These are phyloP conservation scores for Globisporangium lucens DNA, from an alignment of 352 stramenopile species.

Conservation along the genomic window DNA sequence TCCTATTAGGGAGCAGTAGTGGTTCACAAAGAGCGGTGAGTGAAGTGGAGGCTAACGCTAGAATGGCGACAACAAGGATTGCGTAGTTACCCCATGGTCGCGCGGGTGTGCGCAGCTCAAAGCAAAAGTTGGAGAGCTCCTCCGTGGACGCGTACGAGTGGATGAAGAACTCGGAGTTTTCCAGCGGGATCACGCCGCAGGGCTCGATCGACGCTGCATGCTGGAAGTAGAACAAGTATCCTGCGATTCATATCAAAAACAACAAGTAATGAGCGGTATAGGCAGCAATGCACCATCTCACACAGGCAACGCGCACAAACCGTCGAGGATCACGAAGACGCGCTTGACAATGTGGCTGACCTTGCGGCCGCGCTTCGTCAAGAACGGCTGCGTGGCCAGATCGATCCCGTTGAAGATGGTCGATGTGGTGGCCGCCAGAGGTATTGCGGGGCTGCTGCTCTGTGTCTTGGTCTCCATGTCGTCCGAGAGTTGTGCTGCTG, in stretches of 20 bases:
- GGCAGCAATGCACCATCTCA: not conserved
- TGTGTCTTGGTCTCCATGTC: conserved; percentile 10
- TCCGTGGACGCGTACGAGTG: conserved; percentile 73
- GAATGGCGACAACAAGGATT: not conserved
- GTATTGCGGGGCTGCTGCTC: not conserved
- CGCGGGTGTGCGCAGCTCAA: conserved; percentile 61
- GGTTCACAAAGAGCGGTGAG: not conserved
- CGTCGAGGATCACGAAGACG: conserved; percentile 75
- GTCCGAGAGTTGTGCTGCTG: not conserved
- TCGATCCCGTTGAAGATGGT: conserved; percentile 62
- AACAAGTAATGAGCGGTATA: not conserved
- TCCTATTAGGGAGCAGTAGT: conserved; percentile 23
- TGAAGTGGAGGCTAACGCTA: not conserved
- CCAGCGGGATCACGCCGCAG: conserved; percentile 58
- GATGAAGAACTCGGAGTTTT: conserved; percentile 61
- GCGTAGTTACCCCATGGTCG: conserved; percentile 52
- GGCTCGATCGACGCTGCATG: conserved; percentile 40
- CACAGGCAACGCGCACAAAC: conserved; percentile 18
- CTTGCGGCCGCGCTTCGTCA: conserved; percentile 74
- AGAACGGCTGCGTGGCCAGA: conserved; percentile 55
- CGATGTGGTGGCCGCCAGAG: not conserved
- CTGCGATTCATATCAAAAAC: conserved; percentile 18
- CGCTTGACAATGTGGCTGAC: conserved; percentile 64
- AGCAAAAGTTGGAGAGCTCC: conserved; percentile 64
- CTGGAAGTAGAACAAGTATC: conserved; percentile 83